phyloP scores from a whole-genome alignment of 495 filamentous ascomycete species.

The Lasiosphaeria ovina region DNA sequence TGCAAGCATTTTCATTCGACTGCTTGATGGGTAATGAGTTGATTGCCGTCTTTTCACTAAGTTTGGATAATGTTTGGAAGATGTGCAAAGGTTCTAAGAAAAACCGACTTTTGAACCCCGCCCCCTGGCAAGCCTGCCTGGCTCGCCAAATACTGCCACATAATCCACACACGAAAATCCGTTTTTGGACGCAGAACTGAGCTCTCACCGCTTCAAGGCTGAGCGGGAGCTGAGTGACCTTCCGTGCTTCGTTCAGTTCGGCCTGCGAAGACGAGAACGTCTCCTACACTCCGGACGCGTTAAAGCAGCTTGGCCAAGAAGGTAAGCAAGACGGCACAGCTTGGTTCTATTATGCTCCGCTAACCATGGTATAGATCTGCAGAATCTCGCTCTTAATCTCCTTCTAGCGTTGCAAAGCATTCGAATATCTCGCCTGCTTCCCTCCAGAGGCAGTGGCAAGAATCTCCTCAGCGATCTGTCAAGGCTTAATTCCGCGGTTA shows the following conservation, averaged over 20 bases:
- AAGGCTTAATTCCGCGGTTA: constrained; percentile 26
- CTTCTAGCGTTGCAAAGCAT: constrained; percentile 26
- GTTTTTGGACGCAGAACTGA: too few species aligned
- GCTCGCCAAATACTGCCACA: too few species aligned
- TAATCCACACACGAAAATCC: too few species aligned
- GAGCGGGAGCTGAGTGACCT: too few species aligned
- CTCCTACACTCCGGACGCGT: constrained; percentile 22
- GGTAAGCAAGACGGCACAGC: constrained; percentile 26
- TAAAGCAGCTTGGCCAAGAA: constrained; percentile 30
- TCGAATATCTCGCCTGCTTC: constrained; percentile 27
- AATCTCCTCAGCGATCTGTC: constrained; percentile 26
- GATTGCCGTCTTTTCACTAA: too few species aligned
- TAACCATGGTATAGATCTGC: constrained; percentile 25
- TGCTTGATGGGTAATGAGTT: too few species aligned
- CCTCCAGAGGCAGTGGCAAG: constrained; percentile 16
- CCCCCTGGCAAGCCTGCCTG: too few species aligned
- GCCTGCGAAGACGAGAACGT: constrained; percentile 23
- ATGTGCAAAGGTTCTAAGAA: too few species aligned
- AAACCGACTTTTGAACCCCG: too few species aligned
- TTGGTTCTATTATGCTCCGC: constrained; percentile 16
- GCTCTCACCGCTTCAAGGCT: too few species aligned
- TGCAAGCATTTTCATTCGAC: too few species aligned
- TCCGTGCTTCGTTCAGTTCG: constrained; percentile 32
- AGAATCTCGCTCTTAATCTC: constrained; percentile 19
- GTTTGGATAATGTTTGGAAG: too few species aligned